Evolutionary conservation across 1,284 basidiomycete species (phyloP).

Genomic region (Termitomyces sp.): DNA sequence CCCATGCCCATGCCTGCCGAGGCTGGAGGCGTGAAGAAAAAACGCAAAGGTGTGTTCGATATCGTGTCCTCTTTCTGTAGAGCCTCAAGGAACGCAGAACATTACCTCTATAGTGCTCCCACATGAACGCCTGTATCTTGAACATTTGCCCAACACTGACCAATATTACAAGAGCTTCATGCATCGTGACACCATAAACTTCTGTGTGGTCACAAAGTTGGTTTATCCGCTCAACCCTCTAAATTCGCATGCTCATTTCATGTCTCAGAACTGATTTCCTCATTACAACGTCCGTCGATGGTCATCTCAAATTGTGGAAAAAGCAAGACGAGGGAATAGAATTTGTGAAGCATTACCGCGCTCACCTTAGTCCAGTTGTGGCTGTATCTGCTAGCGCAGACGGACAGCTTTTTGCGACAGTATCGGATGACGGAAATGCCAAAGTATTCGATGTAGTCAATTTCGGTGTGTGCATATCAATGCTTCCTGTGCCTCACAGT

Average conservation of each 20-base stretch:
- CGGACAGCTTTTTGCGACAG: conserved; percentile 87
- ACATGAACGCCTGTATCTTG: conserved; percentile 74
- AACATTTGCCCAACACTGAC: conserved; percentile 87
- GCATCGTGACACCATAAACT: conserved; percentile 93
- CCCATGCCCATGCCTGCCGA: conserved; percentile 68
- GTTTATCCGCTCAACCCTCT: conserved; percentile 21
- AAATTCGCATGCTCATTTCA: not conserved
- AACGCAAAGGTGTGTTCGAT: conserved; percentile 56
- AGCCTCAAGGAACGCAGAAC: conserved; percentile 34
- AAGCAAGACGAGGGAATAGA: conserved; percentile 92
- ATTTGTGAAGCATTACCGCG: conserved; percentile 92
- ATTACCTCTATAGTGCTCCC: conserved; percentile 36
- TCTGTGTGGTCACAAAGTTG: conserved; percentile 80
- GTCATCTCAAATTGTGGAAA: conserved; percentile 98
- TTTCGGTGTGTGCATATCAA: conserved; percentile 62
- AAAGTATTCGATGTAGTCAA: conserved; percentile 98
- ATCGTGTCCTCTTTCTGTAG: conserved; percentile 30
- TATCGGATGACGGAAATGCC: conserved; percentile 80
- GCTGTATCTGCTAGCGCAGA: conserved; percentile 87
- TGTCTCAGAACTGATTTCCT: conserved; percentile 82
- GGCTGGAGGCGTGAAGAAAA: conserved; percentile 52
- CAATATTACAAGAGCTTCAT: conserved; percentile 98
- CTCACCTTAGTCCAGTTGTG: conserved; percentile 79
- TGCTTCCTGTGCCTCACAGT: not conserved
- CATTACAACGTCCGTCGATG: conserved; percentile 92